Conservation (phyloP, 2,329 filamentous ascomycete species). For the Fusarium anthophilum region DNA sequence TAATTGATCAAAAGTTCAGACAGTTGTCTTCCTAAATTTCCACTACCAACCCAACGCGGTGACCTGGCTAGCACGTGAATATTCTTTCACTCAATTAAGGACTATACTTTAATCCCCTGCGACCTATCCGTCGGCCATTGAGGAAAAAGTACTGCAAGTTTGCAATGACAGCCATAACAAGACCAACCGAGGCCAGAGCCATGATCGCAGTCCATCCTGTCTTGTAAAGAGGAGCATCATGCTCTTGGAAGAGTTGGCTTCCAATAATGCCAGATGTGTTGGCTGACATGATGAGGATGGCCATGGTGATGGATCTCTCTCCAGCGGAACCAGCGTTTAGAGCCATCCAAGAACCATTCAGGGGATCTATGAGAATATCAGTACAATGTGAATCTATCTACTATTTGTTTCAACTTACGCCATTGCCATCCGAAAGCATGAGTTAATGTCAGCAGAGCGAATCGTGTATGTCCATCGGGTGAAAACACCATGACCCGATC, state of each 20-base stretch:
- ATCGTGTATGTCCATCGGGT: constrained; percentile 21
- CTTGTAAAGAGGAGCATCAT: constrained; percentile 44
- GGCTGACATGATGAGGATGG: constrained; percentile 47
- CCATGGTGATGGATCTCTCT: constrained; percentile 47
- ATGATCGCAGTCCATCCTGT: constrained; percentile 43
- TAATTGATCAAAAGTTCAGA: constrained; percentile 15
- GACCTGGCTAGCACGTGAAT: not conserved
- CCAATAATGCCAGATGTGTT: constrained; percentile 46
- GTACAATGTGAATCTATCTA: not conserved
- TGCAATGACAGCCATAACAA: constrained; percentile 30
- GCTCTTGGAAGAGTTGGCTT: constrained; percentile 44
- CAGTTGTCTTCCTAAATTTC: not conserved
- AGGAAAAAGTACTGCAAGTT: constrained; percentile 52
- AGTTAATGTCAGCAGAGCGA: constrained; percentile 23
- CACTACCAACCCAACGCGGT: too few relatives aligned
- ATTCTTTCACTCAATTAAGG: not conserved
- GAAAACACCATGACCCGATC: constrained; percentile 33
- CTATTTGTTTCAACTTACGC: constrained; percentile 18
- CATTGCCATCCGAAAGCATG: constrained; percentile 29
- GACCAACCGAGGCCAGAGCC: constrained; percentile 36
- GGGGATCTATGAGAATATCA: constrained; percentile 20
- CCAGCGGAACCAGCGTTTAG: constrained; percentile 43
- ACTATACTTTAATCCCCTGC: constrained; percentile 22
- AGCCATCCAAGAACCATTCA: constrained; percentile 46
- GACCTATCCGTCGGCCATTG: constrained; percentile 41